Evolutionary conservation across 352 stramenopile genomes (phyloP), one percentile per base, ranked within the genome.

Genomic region (Thraustochytrium sp.): DNA sequence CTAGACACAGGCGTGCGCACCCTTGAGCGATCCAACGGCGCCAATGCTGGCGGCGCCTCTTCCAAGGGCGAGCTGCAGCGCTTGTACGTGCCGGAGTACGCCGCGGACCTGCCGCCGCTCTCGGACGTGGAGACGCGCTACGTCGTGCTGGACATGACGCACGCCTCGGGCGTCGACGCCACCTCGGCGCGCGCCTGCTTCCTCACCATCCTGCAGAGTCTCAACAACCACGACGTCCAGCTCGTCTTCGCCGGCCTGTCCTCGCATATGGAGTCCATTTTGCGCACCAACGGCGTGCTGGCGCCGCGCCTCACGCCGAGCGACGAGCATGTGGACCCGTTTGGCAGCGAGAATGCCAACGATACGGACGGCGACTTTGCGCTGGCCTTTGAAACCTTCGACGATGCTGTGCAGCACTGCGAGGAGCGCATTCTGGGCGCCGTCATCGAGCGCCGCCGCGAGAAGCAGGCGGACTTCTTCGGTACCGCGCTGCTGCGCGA

Each of bases 111-210:
- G 9, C 42, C 42, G 65, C 42, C 42, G 23, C 29, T 62, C 5
- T n/a, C 42, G 13, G 31, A 65, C 8, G 44, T 63, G 3, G 68
- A 80, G 36, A 75, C 61, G 34, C 26, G 44, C 5, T 84, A 84
- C 38, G 75, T 84, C 36, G 72, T 78, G 21, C 61, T 84, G 29
- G 75, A 84, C 49, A 44, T 73, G 26, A 61, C 55, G n/a, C 37
- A 83, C 31, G n/a, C 37, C 9, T 51, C 62, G 11, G 55, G 55
- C 18, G 49, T 84, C 37, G 75, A 84, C 34, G 75, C 75, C 4
- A 84, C 75, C 38, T 49, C 75, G 34, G 75, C 75, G n/a, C 55
- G 75, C 31, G 75, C 55, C 4, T 83, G 59, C 59, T 84, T 84
- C 36, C 49, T 84, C 29, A 84, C 75, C 18, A 73, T 84, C 63